Evolutionary conservation across 768 basidiomycete species (phyloP), one percentile per base, ranked within the genome.

Genomic region (Lepiota subincarnata): DNA sequence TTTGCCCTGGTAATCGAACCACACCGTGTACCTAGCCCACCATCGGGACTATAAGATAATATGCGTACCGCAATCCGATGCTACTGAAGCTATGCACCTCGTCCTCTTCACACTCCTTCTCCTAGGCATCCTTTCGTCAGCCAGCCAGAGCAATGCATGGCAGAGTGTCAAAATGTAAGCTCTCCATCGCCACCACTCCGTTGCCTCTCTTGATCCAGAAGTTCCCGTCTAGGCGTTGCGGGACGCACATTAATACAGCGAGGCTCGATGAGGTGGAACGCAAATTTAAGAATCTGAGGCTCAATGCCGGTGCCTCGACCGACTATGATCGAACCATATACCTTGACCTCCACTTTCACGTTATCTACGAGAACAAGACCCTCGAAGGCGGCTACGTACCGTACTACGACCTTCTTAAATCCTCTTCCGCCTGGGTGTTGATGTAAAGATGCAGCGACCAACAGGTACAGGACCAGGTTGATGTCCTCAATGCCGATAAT

Each of bases 341-440:
- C 6, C 37, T 70, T 19, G 50, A 71, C 55, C 68, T 79, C 28
- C 70, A 73, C 63, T 76, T 68, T 60, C 69, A 75, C 55, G 70
- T 72, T 46, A 58, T 77, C 43, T 60, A 63, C 58, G 53, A 62
- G 42, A 61, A 71, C 55, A 54, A 51, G 0, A 69, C 69, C 16
- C 13, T 64, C 6, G 51, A 61, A 6, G 73, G 75, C 42, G 79
- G 78, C 18, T 67, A 74, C 52, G 58, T 79, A 47, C 69, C 76
- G 75, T 76, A 57, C 47, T 73, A 61, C 0, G 6, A 13, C 26
- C 35, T 36, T 12, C 11, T 34, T 37, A 8, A 12, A 24, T 22
- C 6, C 38, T 7, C 31, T 37, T 22, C 38, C 36, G 16, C 6
- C 38, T 11, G n/a, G 2, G 6, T 4, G 20, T 35, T 55, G n/a